A percentile compares a stretch with the other conserved stretches of the same genome.
phyloP scores from a whole-genome alignment of 805 yeast species.

The Candida caryicola region DNA sequence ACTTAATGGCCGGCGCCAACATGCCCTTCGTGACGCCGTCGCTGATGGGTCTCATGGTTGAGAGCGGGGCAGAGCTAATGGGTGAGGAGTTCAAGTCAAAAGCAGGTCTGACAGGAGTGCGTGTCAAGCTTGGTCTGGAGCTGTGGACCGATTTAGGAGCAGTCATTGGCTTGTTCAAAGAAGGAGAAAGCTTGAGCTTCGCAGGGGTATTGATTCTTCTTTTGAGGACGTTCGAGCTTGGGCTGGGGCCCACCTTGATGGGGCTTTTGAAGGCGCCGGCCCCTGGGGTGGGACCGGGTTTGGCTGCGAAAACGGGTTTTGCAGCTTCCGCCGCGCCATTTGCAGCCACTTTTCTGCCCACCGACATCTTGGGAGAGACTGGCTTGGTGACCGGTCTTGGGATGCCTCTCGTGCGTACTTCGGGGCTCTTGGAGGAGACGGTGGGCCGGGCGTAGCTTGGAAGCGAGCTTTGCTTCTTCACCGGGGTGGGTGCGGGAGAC shows the following conservation, averaged over 20 bases:
- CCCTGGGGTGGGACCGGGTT: neutral
- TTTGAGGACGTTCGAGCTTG: neutral
- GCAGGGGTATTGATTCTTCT: conserved; percentile 9
- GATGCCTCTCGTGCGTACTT: no score
- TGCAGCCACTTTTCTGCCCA: neutral
- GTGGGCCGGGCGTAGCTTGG: conserved; percentile 34
- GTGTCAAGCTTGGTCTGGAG: neutral
- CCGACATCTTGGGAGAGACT: neutral
- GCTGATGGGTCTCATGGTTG: neutral
- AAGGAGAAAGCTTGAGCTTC: conserved; percentile 7
- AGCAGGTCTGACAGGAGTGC: neutral
- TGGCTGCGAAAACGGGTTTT: neutral
- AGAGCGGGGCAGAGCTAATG: conserved; percentile 1
- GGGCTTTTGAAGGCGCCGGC: neutral
- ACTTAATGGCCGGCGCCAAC: neutral
- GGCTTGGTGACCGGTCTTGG: neutral
- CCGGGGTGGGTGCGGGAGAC: conserved; percentile 3
- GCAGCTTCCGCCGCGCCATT: neutral
- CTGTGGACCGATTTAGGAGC: conserved; percentile 5
- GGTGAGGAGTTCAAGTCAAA: conserved; percentile 6
- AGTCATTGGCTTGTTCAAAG: conserved; percentile 6
- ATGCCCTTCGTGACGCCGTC: neutral
- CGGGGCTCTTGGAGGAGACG: conserved; percentile 19
- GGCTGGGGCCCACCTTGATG: neutral
- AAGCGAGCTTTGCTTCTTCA: neutral